Evolutionary conservation across 2,329 filamentous ascomycete genomes (phyloP), one percentile per base, ranked within the genome.

Genomic region (Catunica adiposa): DNA sequence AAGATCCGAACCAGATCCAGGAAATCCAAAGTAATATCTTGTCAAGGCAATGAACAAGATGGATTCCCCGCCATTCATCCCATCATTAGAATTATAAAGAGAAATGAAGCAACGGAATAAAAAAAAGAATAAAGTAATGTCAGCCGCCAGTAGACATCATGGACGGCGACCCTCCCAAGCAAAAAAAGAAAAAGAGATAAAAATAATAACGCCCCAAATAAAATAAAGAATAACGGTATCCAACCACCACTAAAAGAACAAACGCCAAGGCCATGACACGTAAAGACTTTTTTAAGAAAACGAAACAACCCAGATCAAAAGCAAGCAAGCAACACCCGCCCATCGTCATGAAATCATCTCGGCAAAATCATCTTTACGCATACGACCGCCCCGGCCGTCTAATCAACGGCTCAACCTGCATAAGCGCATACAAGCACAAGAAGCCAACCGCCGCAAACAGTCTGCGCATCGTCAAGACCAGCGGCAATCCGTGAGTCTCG

Each of bases 401-500:
- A 40, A 58, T 40, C n/a, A 58, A 51, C 34, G 56, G 56, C 53
- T 58, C 56, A 50, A 58, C 52, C 51, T 58, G 56, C 56, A 58
- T 58, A 15, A 58, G n/a, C 11, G 56, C 56, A 44, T 58, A 58
- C 3, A 58, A 29, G 40, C 56, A 58, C 53, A 58, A 51, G 34
- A 58, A 56, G 1, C 56, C 56, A 6, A 58, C 40, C 3, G 56
- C 56, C 20, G 56, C 54, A 47, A 58, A 52, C 8, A 58, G 23
- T 50, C 56, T 48, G 20, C 53, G 56, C 56, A 58, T 56, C 4
- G 56, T 58, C 47, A 58, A 23, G 7, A 58, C 51, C 23, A 58
- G 44, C 20, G 56, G 56, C 48, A 57, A 11, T 9, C 17, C 34
- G 2, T 23, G 9, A 11, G 25, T 22, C 3, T 44, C 22, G 22